These are phyloP conservation scores for Penicillium sp. DNA, from an alignment of 2,329 filamentous ascomycete genomes.

Conservation along the genomic window DNA sequence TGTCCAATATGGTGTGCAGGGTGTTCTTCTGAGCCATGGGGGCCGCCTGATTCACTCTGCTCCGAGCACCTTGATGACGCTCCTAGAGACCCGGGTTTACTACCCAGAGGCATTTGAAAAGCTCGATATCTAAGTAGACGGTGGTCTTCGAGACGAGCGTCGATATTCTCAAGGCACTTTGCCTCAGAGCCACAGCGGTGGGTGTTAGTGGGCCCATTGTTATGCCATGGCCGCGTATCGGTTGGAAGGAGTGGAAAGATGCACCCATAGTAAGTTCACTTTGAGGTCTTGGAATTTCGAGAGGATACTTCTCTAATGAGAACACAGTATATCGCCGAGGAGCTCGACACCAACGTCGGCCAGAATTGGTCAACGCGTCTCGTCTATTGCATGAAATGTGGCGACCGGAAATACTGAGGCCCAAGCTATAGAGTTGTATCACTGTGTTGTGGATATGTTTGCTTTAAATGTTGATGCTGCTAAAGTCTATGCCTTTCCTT, in stretches of 20 bases:
- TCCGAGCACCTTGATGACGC: slow-evolving; percentile 46
- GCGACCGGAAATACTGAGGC: slow-evolving; percentile 12
- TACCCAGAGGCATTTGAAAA: slow-evolving; percentile 49
- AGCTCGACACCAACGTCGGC: slow-evolving; percentile 15
- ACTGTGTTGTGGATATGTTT: too few relatives aligned
- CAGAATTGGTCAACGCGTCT: slow-evolving; percentile 19
- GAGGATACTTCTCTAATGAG: neutral
- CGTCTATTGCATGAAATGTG: slow-evolving; percentile 20
- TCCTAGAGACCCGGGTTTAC: slow-evolving; percentile 50
- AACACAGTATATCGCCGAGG: slow-evolving; percentile 12
- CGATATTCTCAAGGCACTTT: slow-evolving; percentile 54
- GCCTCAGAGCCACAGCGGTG: slow-evolving; percentile 52
- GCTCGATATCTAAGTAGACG: slow-evolving; percentile 52
- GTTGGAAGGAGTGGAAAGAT: slow-evolving; percentile 18
- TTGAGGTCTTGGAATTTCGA: neutral
- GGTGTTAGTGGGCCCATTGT: slow-evolving; percentile 43
- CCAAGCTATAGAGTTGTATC: neutral
- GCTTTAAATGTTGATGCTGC: too few relatives aligned
- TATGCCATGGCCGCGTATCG: slow-evolving; percentile 24
- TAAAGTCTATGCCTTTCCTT: neutral
- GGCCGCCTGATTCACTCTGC: slow-evolving; percentile 51
- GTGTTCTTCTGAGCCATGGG: slow-evolving; percentile 50
- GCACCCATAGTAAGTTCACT: slow-evolving; percentile 13
- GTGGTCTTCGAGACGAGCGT: slow-evolving; percentile 53
- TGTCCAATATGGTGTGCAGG: slow-evolving; percentile 45